Conservation (phyloP, 148 eudicot genomes). For the Amaranthus hypochondriacus region DNA sequence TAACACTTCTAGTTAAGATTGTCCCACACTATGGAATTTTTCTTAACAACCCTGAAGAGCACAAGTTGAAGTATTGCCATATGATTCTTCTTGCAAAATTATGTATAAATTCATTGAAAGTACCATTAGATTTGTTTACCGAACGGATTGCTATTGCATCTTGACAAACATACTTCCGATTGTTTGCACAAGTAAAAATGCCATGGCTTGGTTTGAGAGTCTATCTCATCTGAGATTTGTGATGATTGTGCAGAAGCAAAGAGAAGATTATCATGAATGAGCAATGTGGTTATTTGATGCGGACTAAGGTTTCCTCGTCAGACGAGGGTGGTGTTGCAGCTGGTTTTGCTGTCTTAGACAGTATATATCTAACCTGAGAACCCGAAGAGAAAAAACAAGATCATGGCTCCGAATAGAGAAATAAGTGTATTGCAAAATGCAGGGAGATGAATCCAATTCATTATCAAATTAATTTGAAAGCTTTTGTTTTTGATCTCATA, state of each 20-base stretch:
- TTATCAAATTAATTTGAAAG: neutral
- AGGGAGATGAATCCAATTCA: neutral
- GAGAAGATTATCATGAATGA: slow-evolving; percentile 57
- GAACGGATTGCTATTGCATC: neutral
- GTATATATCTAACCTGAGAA: slow-evolving; percentile 57
- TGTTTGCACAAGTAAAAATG: neutral
- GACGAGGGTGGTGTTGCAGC: slow-evolving; percentile 98
- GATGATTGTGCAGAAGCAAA: slow-evolving; percentile 49
- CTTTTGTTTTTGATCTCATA: neutral
- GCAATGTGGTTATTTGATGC: slow-evolving; percentile 82
- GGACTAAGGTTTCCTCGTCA: slow-evolving; percentile 89
- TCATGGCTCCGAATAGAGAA: neutral
- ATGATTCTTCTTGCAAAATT: neutral
- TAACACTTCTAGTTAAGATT: too few relatives aligned
- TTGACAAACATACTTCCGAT: neutral
- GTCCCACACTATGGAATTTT: neutral
- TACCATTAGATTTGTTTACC: neutral
- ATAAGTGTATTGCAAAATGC: slow-evolving; percentile 1
- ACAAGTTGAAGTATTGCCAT: neutral
- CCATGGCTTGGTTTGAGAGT: neutral
- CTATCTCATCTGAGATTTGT: neutral
- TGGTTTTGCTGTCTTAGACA: slow-evolving; percentile 91
- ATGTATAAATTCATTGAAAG: neutral
- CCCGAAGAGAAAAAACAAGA: neutral
- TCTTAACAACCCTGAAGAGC: neutral